Base-by-base conservation (phyloP, 2,329 filamentous ascomycete genomes). In the Ascochyta lentis region DNA sequence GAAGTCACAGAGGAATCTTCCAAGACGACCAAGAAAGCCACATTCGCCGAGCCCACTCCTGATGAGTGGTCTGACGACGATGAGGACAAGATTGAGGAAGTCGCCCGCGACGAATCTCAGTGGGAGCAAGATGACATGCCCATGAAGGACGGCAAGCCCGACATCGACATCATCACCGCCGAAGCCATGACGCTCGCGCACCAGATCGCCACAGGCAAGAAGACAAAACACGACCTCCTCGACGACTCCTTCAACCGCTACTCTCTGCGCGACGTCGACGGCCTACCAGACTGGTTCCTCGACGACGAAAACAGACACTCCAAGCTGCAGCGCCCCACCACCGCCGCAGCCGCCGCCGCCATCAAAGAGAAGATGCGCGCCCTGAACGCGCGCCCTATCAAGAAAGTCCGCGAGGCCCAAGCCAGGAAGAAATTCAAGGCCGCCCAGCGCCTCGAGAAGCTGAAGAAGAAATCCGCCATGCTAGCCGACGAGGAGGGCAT, bases 141-240 rank as follows among this genome's bases (percentile, higher is more conserved):
- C 48, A 83, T 80, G 59, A 81, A 86, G 51, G 85, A 90, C 66
- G 88, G 88, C 54, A 85, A 83, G 50, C 73, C 77, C 83, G 93
- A 97, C 72, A 96, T 99, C 77, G 92, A 98, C 74, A 98, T 99
- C 69, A 96, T 98, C 71, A 99, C 95, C n/a, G 95, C 92, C 5
- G 95, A 99, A 81, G 95, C 96, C 61, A 99, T 99, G 95, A 96
- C 94, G 0, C 84, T 99, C 15, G 96, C 95, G 0, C 95, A 98
- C 63, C 86, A 92, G 71, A 88, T 99, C 56, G 95, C 93, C 3
- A 92, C 89, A 0, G 94, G 94, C 40, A 84, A 94, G 72, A 93
- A 89, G 76, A 90, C 88, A 0, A 89, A 86, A 41, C 78, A 89
- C 51, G 91, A 97, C 65, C 80, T 96, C 5, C 80, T 94, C 41